phyloP scores from a whole-genome alignment of 768 basidiomycete genomes.

The Clitopilus passeckerianus region DNA sequence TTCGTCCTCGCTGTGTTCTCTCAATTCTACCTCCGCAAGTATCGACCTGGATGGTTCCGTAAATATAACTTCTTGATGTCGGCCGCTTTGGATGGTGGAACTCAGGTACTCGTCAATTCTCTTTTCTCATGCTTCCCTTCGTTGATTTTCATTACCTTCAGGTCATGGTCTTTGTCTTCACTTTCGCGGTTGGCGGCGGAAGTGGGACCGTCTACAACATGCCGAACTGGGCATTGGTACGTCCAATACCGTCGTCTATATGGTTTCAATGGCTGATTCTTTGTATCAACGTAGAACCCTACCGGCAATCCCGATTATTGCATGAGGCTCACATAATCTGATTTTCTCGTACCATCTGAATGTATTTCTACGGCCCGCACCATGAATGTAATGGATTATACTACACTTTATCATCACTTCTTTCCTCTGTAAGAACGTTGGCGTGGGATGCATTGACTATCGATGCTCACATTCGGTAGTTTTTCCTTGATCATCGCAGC shows the following conservation, averaged over 20 bases:
- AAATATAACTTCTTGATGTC: constrained; percentile 48
- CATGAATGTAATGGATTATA: too few species aligned
- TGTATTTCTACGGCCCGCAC: neutral
- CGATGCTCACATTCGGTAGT: too few species aligned
- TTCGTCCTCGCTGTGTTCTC: constrained; percentile 2
- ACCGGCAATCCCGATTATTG: constrained; percentile 10
- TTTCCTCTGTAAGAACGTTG: too few species aligned
- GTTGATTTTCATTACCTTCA: constrained; percentile 9
- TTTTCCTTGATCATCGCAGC: too few species aligned
- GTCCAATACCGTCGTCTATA: constrained; percentile 7
- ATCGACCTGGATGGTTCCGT: constrained; percentile 30
- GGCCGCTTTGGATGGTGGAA: constrained; percentile 52
- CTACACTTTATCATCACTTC: too few species aligned
- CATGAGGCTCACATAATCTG: constrained; percentile 6
- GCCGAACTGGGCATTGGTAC: constrained; percentile 34
- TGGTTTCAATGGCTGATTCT: neutral
- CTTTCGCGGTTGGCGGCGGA: constrained; percentile 39
- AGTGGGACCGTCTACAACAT: constrained; percentile 30
- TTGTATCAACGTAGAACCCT: constrained; percentile 6
- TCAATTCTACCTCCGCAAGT: constrained; percentile 4
- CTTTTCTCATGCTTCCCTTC: constrained; percentile 17
- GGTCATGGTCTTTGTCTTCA: constrained; percentile 41
- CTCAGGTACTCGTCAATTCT: constrained; percentile 30
- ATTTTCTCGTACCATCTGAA: neutral
- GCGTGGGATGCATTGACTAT: too few species aligned